Conservation (phyloP, 2,329 filamentous ascomycete genomes). For the Claviceps pusilla region DNA sequence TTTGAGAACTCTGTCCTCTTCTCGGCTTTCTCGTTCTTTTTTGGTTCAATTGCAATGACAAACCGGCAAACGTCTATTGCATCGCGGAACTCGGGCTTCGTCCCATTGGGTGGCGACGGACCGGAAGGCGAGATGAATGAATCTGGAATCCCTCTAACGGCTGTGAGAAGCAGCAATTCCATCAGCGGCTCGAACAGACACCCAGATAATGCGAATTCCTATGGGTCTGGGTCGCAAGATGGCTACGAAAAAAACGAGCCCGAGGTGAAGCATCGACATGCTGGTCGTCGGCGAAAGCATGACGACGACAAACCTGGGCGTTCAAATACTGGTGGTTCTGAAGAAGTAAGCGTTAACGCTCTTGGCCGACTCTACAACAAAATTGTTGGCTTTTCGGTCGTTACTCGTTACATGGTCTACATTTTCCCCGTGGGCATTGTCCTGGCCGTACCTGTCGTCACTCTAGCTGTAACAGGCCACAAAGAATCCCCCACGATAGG, state of each 20-base stretch:
- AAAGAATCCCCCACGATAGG: conserved; percentile 24
- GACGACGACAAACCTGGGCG: conserved; percentile 23
- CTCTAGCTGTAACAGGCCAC: conserved; percentile 32
- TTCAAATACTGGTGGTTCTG: conserved; percentile 29
- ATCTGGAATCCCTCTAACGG: conserved; percentile 38
- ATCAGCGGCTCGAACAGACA: conserved; percentile 38
- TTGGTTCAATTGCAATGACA: conserved; percentile 5
- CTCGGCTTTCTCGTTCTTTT: neutral
- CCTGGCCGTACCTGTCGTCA: conserved; percentile 46
- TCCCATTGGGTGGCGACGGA: conserved; percentile 23
- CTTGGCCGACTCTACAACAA: conserved; percentile 53
- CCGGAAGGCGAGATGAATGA: conserved; percentile 20
- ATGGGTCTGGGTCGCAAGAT: conserved; percentile 17
- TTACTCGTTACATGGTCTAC: conserved; percentile 54
- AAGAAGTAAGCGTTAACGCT: conserved; percentile 44
- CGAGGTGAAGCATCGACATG: conserved; percentile 20
- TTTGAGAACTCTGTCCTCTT: neutral
- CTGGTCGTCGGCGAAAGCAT: conserved; percentile 36
- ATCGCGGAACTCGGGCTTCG: conserved; percentile 22
- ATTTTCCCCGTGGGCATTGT: conserved; percentile 47
- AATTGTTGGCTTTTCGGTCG: conserved; percentile 45
- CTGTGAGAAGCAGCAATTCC: conserved; percentile 39
- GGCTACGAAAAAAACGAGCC: conserved; percentile 30
- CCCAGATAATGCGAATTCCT: conserved; percentile 18
- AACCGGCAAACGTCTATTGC: conserved; percentile 8